Percentiles rank a stretch among this genome's conserved stretches.
phyloP scores from a whole-genome alignment of 169 alveolate genomes.

The Babesia ovis region DNA sequence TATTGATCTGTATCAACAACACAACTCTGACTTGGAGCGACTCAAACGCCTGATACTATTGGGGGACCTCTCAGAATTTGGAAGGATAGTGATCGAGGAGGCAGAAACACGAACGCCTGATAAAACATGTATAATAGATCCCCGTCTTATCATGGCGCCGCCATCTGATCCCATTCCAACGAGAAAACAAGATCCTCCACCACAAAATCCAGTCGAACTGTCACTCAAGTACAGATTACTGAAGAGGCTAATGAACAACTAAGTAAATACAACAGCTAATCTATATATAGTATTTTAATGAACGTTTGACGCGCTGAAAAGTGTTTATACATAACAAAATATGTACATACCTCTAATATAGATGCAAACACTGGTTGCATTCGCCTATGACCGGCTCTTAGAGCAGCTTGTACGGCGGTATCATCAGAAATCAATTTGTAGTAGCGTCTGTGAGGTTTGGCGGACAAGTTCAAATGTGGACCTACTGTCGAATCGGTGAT shows the following conservation, averaged over 20 bases:
- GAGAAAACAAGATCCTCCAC: slow-evolving; percentile 13
- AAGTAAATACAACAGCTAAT: background rate
- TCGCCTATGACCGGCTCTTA: slow-evolving; percentile 5
- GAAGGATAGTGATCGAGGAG: background rate
- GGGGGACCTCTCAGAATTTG: slow-evolving; percentile 30
- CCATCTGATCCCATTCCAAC: background rate
- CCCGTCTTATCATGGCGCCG: slow-evolving; percentile 52
- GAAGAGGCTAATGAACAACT: slow-evolving; percentile 11
- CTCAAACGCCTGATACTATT: slow-evolving; percentile 12
- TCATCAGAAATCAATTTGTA: slow-evolving; percentile 28
- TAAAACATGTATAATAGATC: slow-evolving; percentile 27
- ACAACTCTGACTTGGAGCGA: slow-evolving; percentile 39
- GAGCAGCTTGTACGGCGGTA: slow-evolving; percentile 9
- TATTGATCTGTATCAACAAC: slow-evolving; percentile 41
- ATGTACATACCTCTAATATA: slow-evolving; percentile 26
- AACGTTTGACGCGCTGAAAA: slow-evolving; percentile 24
- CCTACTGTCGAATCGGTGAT: slow-evolving; percentile 36
- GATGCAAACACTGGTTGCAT: slow-evolving; percentile 12
- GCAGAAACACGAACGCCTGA: background rate
- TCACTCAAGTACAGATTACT: slow-evolving; percentile 51
- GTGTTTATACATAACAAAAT: background rate
- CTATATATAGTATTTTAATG: slow-evolving; percentile 14
- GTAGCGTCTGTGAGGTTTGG: slow-evolving; percentile 29
- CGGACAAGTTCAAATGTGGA: no score
- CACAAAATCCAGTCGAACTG: slow-evolving; percentile 41